Conservation (phyloP, 306 rosid genomes). For the Bauhinia variegata region DNA sequence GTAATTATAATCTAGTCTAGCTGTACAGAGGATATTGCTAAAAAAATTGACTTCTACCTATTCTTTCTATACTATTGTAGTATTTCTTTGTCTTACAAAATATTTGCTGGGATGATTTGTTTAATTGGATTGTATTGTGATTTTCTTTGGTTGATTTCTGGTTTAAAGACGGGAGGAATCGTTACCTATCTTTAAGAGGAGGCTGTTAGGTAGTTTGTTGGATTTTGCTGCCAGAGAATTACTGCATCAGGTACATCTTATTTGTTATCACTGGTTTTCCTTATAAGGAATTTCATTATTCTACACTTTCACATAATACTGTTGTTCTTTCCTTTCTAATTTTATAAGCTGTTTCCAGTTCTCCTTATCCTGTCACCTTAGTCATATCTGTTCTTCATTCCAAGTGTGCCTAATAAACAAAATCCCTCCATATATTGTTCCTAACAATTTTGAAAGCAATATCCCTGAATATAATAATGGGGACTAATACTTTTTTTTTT, state of each 20-base stretch:
- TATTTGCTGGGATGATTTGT: slow-evolving; percentile 21
- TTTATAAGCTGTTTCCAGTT: slow-evolving; percentile 21
- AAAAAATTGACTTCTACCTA: slow-evolving; percentile 26
- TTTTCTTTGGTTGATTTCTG: slow-evolving; percentile 41
- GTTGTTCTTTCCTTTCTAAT: background rate
- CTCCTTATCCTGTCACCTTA: too few relatives aligned
- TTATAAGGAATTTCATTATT: slow-evolving; percentile 12
- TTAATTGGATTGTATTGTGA: slow-evolving; percentile 25
- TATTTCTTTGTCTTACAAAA: slow-evolving; percentile 15
- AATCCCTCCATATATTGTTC: slow-evolving; percentile 10
- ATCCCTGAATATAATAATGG: slow-evolving; percentile 14
- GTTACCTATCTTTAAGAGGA: slow-evolving; percentile 89
- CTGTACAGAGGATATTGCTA: slow-evolving; percentile 14
- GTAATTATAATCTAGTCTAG: slow-evolving; percentile 5
- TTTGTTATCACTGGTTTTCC: slow-evolving; percentile 29
- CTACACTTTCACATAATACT: slow-evolving; percentile 20
- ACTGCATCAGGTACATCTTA: slow-evolving; percentile 76
- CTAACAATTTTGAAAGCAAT: slow-evolving; percentile 20
- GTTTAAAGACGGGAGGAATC: slow-evolving; percentile 90
- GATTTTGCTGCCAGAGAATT: slow-evolving; percentile 89
- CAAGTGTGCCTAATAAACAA: slow-evolving; percentile 13
- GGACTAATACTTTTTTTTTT: slow-evolving; percentile 22
- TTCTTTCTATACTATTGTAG: slow-evolving; percentile 27
- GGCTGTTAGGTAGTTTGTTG: slow-evolving; percentile 81
- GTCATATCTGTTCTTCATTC: background rate